Percentiles rank a stretch among this genome's conserved stretches.
phyloP scores from a whole-genome alignment of 352 stramenopile species.

The Globisporangium iwayamae region DNA sequence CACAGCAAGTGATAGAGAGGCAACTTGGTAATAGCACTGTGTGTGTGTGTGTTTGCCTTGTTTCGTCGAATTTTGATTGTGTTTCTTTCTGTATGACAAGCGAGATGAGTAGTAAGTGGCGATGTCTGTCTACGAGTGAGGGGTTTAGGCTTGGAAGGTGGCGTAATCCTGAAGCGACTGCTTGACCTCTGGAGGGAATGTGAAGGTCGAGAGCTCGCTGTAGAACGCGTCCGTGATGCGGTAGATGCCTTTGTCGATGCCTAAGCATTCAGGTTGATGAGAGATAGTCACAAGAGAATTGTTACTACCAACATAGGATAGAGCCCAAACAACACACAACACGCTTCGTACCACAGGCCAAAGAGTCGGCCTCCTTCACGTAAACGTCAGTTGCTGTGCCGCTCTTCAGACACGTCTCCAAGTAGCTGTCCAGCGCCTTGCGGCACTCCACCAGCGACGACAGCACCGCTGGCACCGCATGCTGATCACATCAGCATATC shows the following conservation, averaged over 20 bases:
- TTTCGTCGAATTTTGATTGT: neutral
- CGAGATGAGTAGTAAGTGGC: neutral
- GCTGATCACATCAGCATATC: slow-evolving; percentile 27
- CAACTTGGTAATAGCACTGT: neutral
- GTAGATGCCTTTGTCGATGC: slow-evolving; percentile 78
- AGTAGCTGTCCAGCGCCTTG: slow-evolving; percentile 54
- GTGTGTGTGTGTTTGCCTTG: neutral
- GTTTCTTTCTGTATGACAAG: neutral
- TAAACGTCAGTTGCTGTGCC: slow-evolving; percentile 56
- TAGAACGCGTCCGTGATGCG: slow-evolving; percentile 70
- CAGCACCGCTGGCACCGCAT: slow-evolving; percentile 62
- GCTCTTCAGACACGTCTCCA: slow-evolving; percentile 69
- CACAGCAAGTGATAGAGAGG: neutral
- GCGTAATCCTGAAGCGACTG: slow-evolving; percentile 43
- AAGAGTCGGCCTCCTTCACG: slow-evolving; percentile 47
- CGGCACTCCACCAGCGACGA: slow-evolving; percentile 69
- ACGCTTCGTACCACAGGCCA: slow-evolving; percentile 45
- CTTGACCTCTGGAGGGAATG: slow-evolving; percentile 46
- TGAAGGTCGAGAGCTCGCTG: slow-evolving; percentile 52
- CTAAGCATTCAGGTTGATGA: slow-evolving; percentile 17
- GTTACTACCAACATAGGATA: neutral
- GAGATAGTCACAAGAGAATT: neutral
- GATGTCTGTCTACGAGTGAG: neutral
- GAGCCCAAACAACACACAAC: neutral
- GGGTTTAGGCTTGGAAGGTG: slow-evolving; percentile 39